Evolutionary conservation across 306 rosid species (phyloP).

Genomic region (Cucumis melo): DNA sequence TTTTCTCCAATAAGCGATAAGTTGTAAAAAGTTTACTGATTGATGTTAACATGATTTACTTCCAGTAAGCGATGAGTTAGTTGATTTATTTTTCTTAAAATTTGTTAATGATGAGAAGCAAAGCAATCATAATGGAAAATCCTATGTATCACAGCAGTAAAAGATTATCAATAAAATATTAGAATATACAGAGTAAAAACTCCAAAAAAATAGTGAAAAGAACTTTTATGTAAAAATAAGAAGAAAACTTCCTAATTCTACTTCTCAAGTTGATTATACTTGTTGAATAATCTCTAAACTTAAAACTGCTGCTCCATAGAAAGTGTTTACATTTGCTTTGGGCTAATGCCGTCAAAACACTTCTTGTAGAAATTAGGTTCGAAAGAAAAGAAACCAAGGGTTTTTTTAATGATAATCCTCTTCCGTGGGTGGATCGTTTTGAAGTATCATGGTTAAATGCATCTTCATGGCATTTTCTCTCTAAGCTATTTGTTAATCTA

Average conservation of each 20-base stretch:
- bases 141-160: background rate
- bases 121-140: background rate
- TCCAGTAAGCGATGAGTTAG: background rate
- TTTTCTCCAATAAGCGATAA: background rate
- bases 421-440: too few relatives aligned
- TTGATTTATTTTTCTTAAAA: background rate
- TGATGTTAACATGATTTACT: too few relatives aligned
- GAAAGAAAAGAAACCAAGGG: too few relatives aligned
- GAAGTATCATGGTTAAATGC: too few relatives aligned
- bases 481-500: too few relatives aligned
- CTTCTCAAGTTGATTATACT: background rate
- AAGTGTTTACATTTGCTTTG: too few relatives aligned
- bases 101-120: background rate
- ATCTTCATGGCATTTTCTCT: too few relatives aligned
- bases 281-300: background rate
- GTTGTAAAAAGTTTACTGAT: background rate
- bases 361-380: too few relatives aligned
- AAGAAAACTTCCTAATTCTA: background rate
- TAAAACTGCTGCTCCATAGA: background rate
- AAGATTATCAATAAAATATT: background rate
- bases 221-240: background rate
- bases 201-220: background rate
- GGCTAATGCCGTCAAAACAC: too few relatives aligned
- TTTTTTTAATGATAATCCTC: too few relatives aligned
- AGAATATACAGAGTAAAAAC: background rate